Percentiles rank a stretch among this genome's conserved stretches.
Conservation (phyloP, 805 yeast genomes). For the Candida bentonensis region DNA sequence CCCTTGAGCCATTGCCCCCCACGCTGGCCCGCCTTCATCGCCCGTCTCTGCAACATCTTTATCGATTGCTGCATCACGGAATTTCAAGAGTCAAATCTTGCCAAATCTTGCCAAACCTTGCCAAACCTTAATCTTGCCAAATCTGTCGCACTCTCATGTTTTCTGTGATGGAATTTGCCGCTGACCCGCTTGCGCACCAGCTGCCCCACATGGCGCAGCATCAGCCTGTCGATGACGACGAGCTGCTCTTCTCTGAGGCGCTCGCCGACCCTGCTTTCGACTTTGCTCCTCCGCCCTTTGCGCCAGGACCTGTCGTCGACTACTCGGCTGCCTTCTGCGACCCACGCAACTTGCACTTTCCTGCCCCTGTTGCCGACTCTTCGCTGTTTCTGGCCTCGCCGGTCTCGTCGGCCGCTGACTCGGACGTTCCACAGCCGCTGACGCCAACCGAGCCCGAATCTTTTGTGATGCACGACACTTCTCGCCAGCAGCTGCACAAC, state of each 20-base stretch:
- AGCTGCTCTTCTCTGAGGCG: background rate
- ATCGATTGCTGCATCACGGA: too few relatives aligned
- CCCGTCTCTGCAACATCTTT: too few relatives aligned
- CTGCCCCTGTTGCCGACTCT: background rate
- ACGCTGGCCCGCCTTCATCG: too few relatives aligned
- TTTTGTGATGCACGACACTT: background rate
- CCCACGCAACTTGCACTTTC: slow-evolving; percentile 10
- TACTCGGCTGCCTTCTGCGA: slow-evolving; percentile 9
- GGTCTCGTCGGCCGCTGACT: background rate
- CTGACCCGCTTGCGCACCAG: background rate
- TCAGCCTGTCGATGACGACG: background rate
- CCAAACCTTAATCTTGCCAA: background rate
- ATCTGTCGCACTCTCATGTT: background rate
- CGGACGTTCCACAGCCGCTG: background rate
- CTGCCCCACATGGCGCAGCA: background rate
- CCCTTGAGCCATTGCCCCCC: too few relatives aligned
- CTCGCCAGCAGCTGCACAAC: background rate
- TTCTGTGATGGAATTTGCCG: background rate
- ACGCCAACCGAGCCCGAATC: background rate
- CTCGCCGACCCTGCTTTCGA: background rate
- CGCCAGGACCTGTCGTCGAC: background rate
- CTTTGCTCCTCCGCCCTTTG: background rate
- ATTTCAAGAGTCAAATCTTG: too few relatives aligned
- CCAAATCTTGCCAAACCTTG: background rate
- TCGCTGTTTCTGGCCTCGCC: too few relatives aligned